Evolutionary conservation across 768 basidiomycete species (phyloP), one percentile per base, ranked within the genome.

Genomic region (Chlorophyllum brunneum): DNA sequence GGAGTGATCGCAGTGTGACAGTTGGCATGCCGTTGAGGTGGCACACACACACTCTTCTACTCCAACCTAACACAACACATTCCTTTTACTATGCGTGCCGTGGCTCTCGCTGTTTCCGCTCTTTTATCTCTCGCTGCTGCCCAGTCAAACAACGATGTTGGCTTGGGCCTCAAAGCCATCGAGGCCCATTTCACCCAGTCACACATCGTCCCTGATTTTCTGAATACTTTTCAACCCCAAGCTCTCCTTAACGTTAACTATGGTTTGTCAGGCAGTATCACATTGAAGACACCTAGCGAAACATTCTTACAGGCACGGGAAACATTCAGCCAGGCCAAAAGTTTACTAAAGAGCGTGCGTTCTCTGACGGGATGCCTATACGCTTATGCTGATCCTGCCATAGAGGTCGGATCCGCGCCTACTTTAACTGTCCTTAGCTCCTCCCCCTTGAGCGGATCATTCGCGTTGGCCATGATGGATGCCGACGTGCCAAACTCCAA

Each of bases 381-480:
- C n/a, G n/a, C n/a, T n/a, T n/a, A n/a, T n/a, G n/a, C n/a, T n/a
- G n/a, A 11, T 39, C 2, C 3, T 13, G 11, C n/a, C 50, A 4
- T 62, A 91, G 88, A 83, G 69, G 81, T 77, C 51, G 67, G 70
- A 8, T 67, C 76, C 18, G 68, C 72, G 22, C 88, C 89, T 4
- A 68, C 66, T 5, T 65, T 90, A 55, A 70, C 73, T 10, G 59
- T 88, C 49, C 70, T 72, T 4, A 70, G 81, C 9, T 75, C 69
- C 43, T 79, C 80, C 65, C 66, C 65, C 9, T 65, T 85, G 47
- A 64, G 64, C 31, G 79, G 77, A 10, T 76, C 67, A 36, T 89
- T 76, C 67, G 88, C 88, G 22, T 63, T 92, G 30, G 72, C 79
- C 46, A 87, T 93, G 87, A 77, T 82, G 26, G 90, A 93, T 59